Percentiles rank a stretch among this genome's conserved stretches.
phyloP scores from a whole-genome alignment of 1,284 basidiomycete species.

The Moniliophthora roreri region DNA sequence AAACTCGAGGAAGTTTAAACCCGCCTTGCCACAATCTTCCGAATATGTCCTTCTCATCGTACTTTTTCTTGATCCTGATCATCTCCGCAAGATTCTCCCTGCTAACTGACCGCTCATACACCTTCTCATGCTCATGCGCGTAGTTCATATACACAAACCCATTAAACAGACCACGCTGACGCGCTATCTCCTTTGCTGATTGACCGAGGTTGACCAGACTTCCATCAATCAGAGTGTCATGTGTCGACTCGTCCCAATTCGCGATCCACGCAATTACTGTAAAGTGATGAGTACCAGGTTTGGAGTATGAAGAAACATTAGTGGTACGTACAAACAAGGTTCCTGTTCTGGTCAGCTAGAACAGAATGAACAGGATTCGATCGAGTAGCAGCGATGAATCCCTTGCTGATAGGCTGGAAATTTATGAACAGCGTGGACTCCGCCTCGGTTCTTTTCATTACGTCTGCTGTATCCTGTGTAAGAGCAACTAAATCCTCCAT shows the following conservation, averaged over 20 bases:
- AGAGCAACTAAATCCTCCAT: not conserved
- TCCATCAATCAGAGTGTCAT: not conserved
- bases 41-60: not conserved
- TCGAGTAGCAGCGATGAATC: not conserved
- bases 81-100: not conserved
- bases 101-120: not conserved
- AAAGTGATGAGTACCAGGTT: no score
- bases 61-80: not conserved
- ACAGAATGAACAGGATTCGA: no score
- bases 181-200: not conserved
- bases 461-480: not conserved
- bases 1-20: constrained; percentile 4
- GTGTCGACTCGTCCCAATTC: not conserved
- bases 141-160: constrained; percentile 8
- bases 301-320: not conserved
- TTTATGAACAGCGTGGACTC: not conserved
- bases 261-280: not conserved
- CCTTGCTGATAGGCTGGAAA: not conserved
- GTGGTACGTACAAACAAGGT: not conserved
- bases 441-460: not conserved
- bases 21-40: constrained; percentile 1
- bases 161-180: not conserved
- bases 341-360: not conserved
- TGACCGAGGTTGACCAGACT: not conserved
- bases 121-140: not conserved